phyloP scores from a whole-genome alignment of 306 rosid genomes.

The Quercus aquifolioides region DNA sequence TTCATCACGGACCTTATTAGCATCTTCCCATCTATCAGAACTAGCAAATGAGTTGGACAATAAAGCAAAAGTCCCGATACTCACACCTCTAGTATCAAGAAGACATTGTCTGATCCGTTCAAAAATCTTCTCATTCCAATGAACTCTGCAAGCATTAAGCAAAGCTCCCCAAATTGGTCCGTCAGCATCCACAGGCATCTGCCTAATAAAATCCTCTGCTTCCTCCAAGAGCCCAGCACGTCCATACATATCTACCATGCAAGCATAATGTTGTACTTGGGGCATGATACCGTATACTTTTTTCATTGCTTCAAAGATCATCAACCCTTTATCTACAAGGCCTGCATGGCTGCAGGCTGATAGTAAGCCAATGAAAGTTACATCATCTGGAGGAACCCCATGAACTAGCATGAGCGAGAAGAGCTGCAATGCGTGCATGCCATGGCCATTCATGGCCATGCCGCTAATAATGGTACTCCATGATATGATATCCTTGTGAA shows the following conservation, averaged over 20 bases:
- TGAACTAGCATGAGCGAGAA: conserved; percentile 67
- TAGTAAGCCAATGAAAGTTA: conserved; percentile 61
- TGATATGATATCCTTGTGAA: conserved; percentile 55
- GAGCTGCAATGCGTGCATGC: conserved; percentile 44
- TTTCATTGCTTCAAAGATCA: conserved; percentile 61
- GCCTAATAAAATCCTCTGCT: conserved; percentile 49
- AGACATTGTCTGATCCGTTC: conserved; percentile 46
- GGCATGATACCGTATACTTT: conserved; percentile 36
- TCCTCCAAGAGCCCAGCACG: conserved; percentile 58
- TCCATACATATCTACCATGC: conserved; percentile 46
- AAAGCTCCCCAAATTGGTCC: conserved; percentile 66
- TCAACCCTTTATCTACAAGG: conserved; percentile 32
- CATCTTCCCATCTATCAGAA: conserved; percentile 67
- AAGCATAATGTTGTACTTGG: conserved; percentile 27
- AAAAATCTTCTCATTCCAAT: conserved; percentile 56
- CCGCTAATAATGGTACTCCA: conserved; percentile 75
- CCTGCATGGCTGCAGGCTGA: conserved; percentile 71
- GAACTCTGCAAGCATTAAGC: conserved; percentile 64
- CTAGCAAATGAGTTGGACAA: conserved; percentile 61
- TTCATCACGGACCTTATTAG: conserved; percentile 46
- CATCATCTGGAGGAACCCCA: conserved; percentile 65
- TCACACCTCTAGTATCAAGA: conserved; percentile 24
- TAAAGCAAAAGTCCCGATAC: conserved; percentile 62
- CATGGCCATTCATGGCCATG: conserved; percentile 70
- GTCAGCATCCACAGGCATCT: conserved; percentile 35